Percentiles rank a stretch among this genome's conserved stretches.
phyloP scores from a whole-genome alignment of 2,329 filamentous ascomycete species.

The Fusarium pseudoanthophilum region DNA sequence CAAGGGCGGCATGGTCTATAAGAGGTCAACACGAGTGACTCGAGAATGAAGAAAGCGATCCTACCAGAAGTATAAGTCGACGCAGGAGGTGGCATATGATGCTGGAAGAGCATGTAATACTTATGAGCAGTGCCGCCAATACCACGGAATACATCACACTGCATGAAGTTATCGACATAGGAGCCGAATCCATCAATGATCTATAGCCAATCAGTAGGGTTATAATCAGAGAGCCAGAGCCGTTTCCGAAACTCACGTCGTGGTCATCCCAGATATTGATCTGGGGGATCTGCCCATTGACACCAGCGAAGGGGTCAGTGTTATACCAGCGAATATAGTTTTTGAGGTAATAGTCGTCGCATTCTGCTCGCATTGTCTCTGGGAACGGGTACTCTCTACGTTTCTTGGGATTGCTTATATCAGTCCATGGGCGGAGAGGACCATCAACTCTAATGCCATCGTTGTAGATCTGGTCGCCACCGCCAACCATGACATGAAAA shows the following conservation, averaged over 20 bases:
- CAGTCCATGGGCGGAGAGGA: slow-evolving; percentile 83
- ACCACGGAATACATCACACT: slow-evolving; percentile 88
- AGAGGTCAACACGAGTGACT: slow-evolving; percentile 17
- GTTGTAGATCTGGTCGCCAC: slow-evolving; percentile 97
- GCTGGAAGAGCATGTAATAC: slow-evolving; percentile 98
- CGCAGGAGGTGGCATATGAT: slow-evolving; percentile 85
- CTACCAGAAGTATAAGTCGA: slow-evolving; percentile 77
- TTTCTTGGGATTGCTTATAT: slow-evolving; percentile 83
- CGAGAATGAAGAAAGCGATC: neutral
- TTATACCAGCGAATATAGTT: slow-evolving; percentile 89
- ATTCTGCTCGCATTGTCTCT: slow-evolving; percentile 79
- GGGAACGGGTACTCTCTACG: slow-evolving; percentile 83
- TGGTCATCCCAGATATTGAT: slow-evolving; percentile 99
- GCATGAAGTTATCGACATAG: slow-evolving; percentile 94
- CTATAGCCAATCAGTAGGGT: slow-evolving; percentile 60
- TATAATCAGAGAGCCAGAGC: neutral
- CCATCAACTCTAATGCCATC: slow-evolving; percentile 89
- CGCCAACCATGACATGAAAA: slow-evolving; percentile 95
- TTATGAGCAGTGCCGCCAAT: slow-evolving; percentile 94
- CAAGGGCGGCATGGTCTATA: slow-evolving; percentile 41
- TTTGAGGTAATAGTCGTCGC: slow-evolving; percentile 91
- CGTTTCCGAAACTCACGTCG: slow-evolving; percentile 64
- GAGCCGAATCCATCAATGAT: slow-evolving; percentile 94
- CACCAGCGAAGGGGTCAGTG: slow-evolving; percentile 83
- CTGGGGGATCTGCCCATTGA: slow-evolving; percentile 93